Conservation (phyloP, 2,329 filamentous ascomycete species). For the Huntiella decipiens region DNA sequence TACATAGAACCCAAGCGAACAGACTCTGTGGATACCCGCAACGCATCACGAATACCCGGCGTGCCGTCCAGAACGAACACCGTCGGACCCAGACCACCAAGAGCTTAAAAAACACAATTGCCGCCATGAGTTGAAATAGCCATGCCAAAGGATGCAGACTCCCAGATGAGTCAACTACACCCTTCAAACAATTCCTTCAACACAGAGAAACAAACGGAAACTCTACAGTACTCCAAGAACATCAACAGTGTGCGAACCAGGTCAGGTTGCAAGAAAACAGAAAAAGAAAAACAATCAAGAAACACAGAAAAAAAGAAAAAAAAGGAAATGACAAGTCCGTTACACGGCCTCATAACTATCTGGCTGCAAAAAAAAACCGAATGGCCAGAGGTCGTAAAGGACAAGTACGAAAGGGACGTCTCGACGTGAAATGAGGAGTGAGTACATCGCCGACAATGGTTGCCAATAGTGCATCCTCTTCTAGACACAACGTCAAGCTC, state of each 20-base stretch:
- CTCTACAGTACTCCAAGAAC: constrained; percentile 1
- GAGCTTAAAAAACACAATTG: too few species aligned
- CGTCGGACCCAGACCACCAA: neutral
- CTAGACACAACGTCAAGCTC: too few species aligned
- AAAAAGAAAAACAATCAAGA: neutral
- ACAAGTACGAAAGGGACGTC: constrained; percentile 1
- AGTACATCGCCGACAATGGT: too few species aligned
- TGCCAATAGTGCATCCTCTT: too few species aligned
- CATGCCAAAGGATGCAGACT: constrained; percentile 7
- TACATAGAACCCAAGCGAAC: neutral
- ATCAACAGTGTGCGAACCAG: constrained; percentile 2
- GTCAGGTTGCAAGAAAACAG: constrained; percentile 9
- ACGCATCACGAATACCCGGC: constrained; percentile 18
- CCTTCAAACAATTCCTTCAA: neutral
- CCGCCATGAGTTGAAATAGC: neutral
- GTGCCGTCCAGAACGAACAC: constrained; percentile 21
- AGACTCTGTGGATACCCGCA: constrained; percentile 6
- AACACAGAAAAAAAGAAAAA: neutral
- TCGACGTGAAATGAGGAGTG: neutral
- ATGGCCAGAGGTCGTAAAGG: neutral
- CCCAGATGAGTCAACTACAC: constrained; percentile 11
- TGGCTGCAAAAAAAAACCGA: neutral
- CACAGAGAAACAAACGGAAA: neutral
- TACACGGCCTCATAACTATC: neutral
- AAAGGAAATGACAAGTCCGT: neutral